These are phyloP conservation scores for Populus simonii DNA, from an alignment of 345 rosid genomes.

Conservation along the genomic window DNA sequence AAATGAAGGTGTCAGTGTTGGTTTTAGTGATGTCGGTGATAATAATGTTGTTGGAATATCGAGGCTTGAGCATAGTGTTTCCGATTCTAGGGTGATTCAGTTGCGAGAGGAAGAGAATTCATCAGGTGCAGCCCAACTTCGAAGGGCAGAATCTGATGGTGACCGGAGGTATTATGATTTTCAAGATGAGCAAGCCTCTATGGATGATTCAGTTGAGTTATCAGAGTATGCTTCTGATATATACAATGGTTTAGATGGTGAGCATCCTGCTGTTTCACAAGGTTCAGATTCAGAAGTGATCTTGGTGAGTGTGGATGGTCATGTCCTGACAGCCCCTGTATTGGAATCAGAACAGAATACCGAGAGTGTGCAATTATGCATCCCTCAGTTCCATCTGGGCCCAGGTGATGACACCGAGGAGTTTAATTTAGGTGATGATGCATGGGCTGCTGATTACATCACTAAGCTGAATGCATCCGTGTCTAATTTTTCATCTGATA, in stretches of 20 bases:
- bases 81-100: conserved; percentile 49
- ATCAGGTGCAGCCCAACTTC: conserved; percentile 35
- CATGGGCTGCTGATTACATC: conserved; percentile 49
- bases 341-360: conserved; percentile 57
- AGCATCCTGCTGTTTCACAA: conserved; percentile 44
- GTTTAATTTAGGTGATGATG: conserved; percentile 50
- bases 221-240: conserved; percentile 56
- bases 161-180: conserved; percentile 65
- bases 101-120: conserved; percentile 43
- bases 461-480: conserved; percentile 39
- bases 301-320: conserved; percentile 85
- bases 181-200: conserved; percentile 59
- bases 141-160: conserved; percentile 70
- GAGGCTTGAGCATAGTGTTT: conserved; percentile 64
- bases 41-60: conserved; percentile 20
- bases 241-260: conserved; percentile 48
- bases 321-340: conserved; percentile 73
- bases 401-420: conserved; percentile 70
- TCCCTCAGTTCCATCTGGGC: conserved; percentile 82
- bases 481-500: conserved; percentile 27
- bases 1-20: conserved; percentile 18
- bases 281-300: conserved; percentile 64
- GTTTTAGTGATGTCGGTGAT: conserved; percentile 15
- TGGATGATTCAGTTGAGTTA: conserved; percentile 39
- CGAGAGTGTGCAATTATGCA: conserved; percentile 52